Evolutionary conservation across 163 green algal genomes (phyloP), one percentile per base, ranked within the genome.

Genomic region (Scenedesmus sp.): DNA sequence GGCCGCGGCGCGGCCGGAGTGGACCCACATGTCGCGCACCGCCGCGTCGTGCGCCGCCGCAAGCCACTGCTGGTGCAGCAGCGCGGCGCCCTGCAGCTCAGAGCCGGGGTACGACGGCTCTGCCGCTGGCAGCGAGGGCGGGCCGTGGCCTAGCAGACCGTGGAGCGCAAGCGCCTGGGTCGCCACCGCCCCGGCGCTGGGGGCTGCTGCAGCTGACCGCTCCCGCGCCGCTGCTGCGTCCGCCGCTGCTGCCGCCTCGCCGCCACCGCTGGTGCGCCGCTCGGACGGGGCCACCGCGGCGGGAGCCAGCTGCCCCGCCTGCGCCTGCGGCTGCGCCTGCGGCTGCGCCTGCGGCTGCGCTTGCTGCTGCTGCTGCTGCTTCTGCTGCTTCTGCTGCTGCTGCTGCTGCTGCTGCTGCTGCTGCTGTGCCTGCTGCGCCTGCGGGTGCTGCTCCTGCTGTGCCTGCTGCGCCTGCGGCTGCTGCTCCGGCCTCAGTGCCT

Each of bases 1-100:
- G 28, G 67, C 67, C 15, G 51, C 67, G 44, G 67, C 67, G 24
- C 67, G n/a, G 33, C 67, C 67, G 7, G 50, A 57, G 34, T 13
- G 22, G 6, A 77, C 51, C n/a, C 64, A 18, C 51, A 77, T 48
- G 33, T 77, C 50, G 22, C 56, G 29, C 2, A 63, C 6, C 31
- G 33, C 15, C 13, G 50, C 51, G 13, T 65, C 31, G n/a, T 77
- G 67, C 2, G 67, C 67, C 28, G 24, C 56, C 10, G 67, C 45
- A 51, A 77, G 28, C 50, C 67, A 77, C 6, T 53, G 14, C 33
- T 66, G 67, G 50, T 77, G 51, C 67, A 66, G 28, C 60, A 48
- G 60, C 60, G 48, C 33, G 20, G 31, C 31, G 17, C 48, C 33
- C 60, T 67, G 60, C 60, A n/a, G n/a, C n/a, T n/a, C n/a, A n/a